Percentiles rank a stretch among this genome's conserved stretches.
Conservation (phyloP, 2,329 filamentous ascomycete species). For the Zasmidium cellare region DNA sequence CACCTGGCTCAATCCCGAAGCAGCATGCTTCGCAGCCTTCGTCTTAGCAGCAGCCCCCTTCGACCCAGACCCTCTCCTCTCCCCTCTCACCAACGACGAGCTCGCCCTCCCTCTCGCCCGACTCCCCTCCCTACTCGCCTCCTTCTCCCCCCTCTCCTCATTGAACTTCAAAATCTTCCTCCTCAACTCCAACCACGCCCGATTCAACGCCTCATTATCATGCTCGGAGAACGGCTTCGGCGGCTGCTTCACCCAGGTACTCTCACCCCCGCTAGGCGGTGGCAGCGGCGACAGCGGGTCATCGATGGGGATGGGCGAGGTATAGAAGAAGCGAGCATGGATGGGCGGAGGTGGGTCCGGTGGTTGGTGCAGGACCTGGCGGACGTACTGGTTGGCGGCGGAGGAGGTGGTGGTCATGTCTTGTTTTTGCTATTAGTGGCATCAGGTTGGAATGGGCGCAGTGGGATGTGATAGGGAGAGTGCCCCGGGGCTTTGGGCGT, state of each 20-base stretch:
- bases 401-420: constrained; percentile 11
- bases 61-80: constrained; percentile 21
- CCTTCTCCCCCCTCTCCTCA: constrained; percentile 37
- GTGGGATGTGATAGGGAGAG: not conserved
- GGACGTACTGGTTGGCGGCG: constrained; percentile 30
- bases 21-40: constrained; percentile 18
- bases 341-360: constrained; percentile 36
- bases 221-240: constrained; percentile 41
- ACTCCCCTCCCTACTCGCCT: constrained; percentile 17
- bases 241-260: constrained; percentile 25
- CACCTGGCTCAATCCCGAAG: constrained; percentile 28
- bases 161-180: constrained; percentile 35
- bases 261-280: constrained; percentile 30
- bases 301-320: constrained; percentile 37
- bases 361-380: constrained; percentile 43
- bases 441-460: not conserved
- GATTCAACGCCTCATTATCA: constrained; percentile 38
- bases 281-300: constrained; percentile 41
- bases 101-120: constrained; percentile 19
- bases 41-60: constrained; percentile 2
- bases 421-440: not conserved
- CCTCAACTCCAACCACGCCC: constrained; percentile 37
- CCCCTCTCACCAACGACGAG: constrained; percentile 16
- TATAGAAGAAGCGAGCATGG: constrained; percentile 40
- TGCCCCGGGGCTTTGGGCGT: not conserved